These are phyloP conservation scores for Neopestalotiopsis sp. DNA, from an alignment of 2,329 filamentous ascomycete genomes.

Conservation along the genomic window DNA sequence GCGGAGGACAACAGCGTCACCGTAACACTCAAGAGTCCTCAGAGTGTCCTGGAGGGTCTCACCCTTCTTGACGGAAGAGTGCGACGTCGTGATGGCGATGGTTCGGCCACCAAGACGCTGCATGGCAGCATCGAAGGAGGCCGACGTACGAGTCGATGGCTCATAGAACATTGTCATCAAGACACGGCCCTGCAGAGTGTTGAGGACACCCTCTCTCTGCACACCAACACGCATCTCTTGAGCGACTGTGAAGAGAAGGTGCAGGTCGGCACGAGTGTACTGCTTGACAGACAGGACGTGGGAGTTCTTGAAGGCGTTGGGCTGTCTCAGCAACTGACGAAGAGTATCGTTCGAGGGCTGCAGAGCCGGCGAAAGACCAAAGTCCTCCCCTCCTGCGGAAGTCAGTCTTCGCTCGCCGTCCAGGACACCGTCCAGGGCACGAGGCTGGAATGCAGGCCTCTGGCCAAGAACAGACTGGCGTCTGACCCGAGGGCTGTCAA, in stretches of 20 bases:
- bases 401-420: constrained; percentile 32
- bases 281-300: constrained; percentile 93
- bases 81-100: constrained; percentile 79
- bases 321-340: constrained; percentile 72
- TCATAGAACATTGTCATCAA: constrained; percentile 97
- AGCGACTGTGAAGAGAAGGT: constrained; percentile 93
- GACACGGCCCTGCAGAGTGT: constrained; percentile 84
- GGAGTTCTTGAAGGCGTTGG: constrained; percentile 85
- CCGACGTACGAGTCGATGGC: constrained; percentile 92
- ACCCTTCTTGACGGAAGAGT: constrained; percentile 92
- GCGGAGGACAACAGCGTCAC: constrained; percentile 93
- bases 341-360: constrained; percentile 66
- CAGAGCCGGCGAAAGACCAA: constrained; percentile 51
- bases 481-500: constrained; percentile 41
- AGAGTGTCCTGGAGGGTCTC: constrained; percentile 93
- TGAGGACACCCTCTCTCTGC: constrained; percentile 87
- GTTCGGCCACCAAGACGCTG: constrained; percentile 92
- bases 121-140: constrained; percentile 98
- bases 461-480: constrained; percentile 40
- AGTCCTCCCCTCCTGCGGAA: constrained; percentile 46
- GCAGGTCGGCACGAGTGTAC: constrained; percentile 85
- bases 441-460: constrained; percentile 40
- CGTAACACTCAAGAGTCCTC: constrained; percentile 91
- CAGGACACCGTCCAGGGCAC: constrained; percentile 40
- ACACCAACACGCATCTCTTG: constrained; percentile 98